Conservation (phyloP, 495 filamentous ascomycete species). For the Acidiella bohemica region DNA sequence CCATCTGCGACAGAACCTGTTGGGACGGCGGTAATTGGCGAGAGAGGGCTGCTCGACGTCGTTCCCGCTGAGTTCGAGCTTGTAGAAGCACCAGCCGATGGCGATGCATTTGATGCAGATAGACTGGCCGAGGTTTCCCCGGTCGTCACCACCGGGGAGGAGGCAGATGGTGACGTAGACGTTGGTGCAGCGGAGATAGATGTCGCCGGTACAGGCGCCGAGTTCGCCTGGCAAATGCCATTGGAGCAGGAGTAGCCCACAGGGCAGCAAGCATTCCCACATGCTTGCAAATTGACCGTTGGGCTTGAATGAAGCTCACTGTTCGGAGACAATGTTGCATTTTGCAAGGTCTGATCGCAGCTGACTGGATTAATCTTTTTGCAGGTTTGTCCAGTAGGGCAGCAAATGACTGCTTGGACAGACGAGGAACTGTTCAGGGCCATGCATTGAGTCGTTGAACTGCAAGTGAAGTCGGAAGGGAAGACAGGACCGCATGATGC, state of each 20-base stretch:
- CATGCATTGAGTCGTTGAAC: slow-evolving; percentile 45
- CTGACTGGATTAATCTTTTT: slow-evolving; percentile 51
- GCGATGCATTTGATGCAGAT: background rate
- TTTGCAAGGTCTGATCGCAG: slow-evolving; percentile 55
- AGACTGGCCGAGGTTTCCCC: background rate
- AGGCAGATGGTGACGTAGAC: no score
- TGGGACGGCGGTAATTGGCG: slow-evolving; percentile 22
- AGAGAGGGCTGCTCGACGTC: background rate
- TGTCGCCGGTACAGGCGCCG: slow-evolving; percentile 1
- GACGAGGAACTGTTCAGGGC: slow-evolving; percentile 39
- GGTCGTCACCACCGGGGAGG: no score
- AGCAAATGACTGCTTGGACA: slow-evolving; percentile 62
- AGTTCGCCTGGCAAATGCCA: slow-evolving; percentile 31
- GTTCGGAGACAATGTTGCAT: slow-evolving; percentile 46
- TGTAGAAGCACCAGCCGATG: background rate
- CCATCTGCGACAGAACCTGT: no score
- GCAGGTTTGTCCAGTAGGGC: slow-evolving; percentile 51
- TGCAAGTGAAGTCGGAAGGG: slow-evolving; percentile 66
- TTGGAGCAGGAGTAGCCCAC: slow-evolving; percentile 60
- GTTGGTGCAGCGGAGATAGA: background rate
- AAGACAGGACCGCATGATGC: slow-evolving; percentile 33
- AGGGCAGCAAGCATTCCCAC: slow-evolving; percentile 49
- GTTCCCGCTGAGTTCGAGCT: no score
- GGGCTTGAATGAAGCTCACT: slow-evolving; percentile 44
- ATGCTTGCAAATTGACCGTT: slow-evolving; percentile 12